A percentile compares a stretch with the other conserved stretches of the same genome.
Conservation (phyloP, 306 rosid species). For the Mucuna pruriens region DNA sequence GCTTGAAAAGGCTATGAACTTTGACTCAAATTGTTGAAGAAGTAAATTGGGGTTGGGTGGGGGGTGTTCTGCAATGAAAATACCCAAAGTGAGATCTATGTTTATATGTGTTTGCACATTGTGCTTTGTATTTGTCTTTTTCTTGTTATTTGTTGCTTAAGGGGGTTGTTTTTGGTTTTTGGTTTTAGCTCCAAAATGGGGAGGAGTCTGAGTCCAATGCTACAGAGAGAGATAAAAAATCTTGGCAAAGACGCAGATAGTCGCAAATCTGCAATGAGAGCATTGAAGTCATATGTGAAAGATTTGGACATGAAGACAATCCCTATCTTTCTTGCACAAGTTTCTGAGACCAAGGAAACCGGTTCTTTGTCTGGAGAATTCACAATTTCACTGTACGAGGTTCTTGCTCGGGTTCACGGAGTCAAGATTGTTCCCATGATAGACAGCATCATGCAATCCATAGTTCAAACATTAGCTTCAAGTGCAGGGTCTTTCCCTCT, state of each 20-base stretch:
- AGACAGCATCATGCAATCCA: conserved; percentile 71
- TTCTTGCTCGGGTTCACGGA: conserved; percentile 88
- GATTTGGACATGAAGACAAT: conserved; percentile 80
- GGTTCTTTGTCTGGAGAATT: conserved; percentile 79
- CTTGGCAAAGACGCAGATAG: conserved; percentile 83
- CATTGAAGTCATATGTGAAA: conserved; percentile 74
- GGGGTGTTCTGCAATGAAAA: not conserved
- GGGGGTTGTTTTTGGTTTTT: not conserved
- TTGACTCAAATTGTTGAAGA: not conserved
- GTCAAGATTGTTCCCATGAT: conserved; percentile 79
- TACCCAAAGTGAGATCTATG: not conserved
- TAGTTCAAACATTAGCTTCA: conserved; percentile 79
- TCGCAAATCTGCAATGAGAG: conserved; percentile 83
- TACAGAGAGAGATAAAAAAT: conserved; percentile 68
- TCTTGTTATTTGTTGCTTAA: not conserved
- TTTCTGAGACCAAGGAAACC: conserved; percentile 81
- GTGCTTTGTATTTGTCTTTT: not conserved
- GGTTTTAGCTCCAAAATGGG: conserved; percentile 57
- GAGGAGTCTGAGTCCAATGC: conserved; percentile 59
- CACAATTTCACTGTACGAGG: conserved; percentile 81
- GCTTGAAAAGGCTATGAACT: not conserved
- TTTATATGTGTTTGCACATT: not conserved
- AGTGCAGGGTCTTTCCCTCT: conserved; percentile 89
- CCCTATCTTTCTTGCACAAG: conserved; percentile 84
- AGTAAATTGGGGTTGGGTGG: too few species aligned